These are phyloP conservation scores for Bisporella sp. DNA, from an alignment of 2,329 filamentous ascomycete genomes.

Conservation along the genomic window DNA sequence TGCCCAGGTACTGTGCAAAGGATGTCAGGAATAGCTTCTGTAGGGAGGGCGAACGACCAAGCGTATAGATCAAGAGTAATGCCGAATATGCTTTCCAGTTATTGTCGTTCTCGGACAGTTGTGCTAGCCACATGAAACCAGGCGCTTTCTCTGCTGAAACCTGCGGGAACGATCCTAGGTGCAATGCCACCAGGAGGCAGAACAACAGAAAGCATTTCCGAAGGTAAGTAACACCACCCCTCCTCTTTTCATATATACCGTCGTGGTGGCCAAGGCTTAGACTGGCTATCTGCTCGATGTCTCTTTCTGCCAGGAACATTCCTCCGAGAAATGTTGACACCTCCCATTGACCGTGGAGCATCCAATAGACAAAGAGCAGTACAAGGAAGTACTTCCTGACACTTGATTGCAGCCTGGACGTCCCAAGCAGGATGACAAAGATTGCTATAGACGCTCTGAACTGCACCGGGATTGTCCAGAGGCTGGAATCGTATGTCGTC, in stretches of 20 bases:
- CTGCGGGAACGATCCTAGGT: background rate
- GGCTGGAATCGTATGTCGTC: background rate
- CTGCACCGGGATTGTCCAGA: background rate
- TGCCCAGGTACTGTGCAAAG: background rate
- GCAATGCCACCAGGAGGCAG: too few species aligned
- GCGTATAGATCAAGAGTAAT: background rate
- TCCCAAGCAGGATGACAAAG: background rate
- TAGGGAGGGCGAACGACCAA: background rate
- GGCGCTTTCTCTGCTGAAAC: background rate
- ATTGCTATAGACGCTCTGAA: background rate
- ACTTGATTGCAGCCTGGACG: background rate
- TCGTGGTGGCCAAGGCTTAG: too few species aligned
- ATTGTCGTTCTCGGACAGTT: background rate
- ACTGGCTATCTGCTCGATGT: background rate
- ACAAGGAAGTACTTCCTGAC: background rate
- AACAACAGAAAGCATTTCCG: background rate
- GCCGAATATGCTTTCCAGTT: background rate
- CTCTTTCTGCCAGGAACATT: slow-evolving; percentile 36
- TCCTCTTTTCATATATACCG: too few species aligned
- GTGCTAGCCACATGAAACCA: background rate
- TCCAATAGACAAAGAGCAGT: slow-evolving; percentile 6
- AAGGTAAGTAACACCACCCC: slow-evolving; percentile 27
- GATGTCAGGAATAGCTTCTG: background rate
- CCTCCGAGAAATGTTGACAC: slow-evolving; percentile 38
- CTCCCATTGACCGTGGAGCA: slow-evolving; percentile 19